Base-by-base conservation (phyloP, 768 basidiomycete species). In the Leccinum fibrillosum region DNA sequence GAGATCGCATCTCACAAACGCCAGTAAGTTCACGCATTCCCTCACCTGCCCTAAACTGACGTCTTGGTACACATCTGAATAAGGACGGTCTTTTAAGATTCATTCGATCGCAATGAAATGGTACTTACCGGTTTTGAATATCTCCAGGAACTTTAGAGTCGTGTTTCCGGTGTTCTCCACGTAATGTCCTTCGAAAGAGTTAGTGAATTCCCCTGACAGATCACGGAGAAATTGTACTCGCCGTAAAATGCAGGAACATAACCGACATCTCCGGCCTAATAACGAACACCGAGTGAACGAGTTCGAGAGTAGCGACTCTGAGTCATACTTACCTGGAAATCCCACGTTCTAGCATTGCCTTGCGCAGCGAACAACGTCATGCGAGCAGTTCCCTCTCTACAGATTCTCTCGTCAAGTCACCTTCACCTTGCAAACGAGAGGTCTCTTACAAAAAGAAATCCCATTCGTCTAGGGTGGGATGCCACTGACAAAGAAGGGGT, bases 391-490 rank as follows among this genome's bases (percentile, higher is more conserved):
- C 85, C 86, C 67, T 80, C 77, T 39, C 83, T 87, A 58, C 10
- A 17, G 17, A 26, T 25, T 28, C 54, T 59, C 19, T 25, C 25
- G 15, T 57, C 28, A 54, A 48, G 45, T 50, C 4, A 39, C 13
- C 9, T 23, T 42, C 5, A 42, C 8, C 7, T 8, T n/a, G 12
- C 11, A 28, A 32, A 32, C 35, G 5, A 2, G 11, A 30, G 19
- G 11, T 52, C 55, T n/a, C 75, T 55, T 66, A 83, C 84, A 86
- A 55, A 78, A 78, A 83, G 68, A 78, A 83, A 51, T 72, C 77
- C 86, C 86, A 87, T 71, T 86, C 86, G 58, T 86, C 83, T 63
- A 84, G 75, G 11, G 82, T 83, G 7, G 87, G 86, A 62, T 88
- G 87, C 87, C 87, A 88, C 86, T 86, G 48, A 53, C 7, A 21